phyloP scores from a whole-genome alignment of 2,329 filamentous ascomycete species.

The Myriosclerotinia scirpicola region DNA sequence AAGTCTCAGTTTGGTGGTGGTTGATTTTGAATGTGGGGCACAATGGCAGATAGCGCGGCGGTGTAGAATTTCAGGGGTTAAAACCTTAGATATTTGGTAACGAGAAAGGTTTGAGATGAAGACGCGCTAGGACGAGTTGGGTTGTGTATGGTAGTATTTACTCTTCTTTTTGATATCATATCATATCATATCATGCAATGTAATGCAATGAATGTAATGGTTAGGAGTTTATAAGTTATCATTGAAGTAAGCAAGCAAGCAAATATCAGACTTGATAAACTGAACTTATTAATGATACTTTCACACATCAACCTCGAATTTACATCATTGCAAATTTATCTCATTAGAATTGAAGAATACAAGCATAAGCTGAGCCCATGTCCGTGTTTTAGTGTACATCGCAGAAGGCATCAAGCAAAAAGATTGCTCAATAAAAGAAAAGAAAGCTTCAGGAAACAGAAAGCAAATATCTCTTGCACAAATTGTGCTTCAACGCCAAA shows the following conservation, averaged over 20 bases:
- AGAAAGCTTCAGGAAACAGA: neutral
- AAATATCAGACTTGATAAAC: too few species aligned
- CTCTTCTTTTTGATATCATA: too few species aligned
- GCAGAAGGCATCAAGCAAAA: slow-evolving; percentile 8
- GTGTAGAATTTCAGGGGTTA: slow-evolving; percentile 16
- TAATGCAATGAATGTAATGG: too few species aligned
- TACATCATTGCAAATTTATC: neutral
- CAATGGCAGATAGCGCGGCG: slow-evolving; percentile 17
- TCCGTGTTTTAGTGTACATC: slow-evolving; percentile 19
- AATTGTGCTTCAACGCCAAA: slow-evolving; percentile 18
- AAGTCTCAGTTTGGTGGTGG: neutral
- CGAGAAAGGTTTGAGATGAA: neutral
- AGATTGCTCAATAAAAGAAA: neutral
- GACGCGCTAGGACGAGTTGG: neutral
- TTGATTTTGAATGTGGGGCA: slow-evolving; percentile 19
- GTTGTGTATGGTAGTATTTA: too few species aligned
- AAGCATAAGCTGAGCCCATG: neutral
- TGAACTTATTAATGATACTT: too few species aligned
- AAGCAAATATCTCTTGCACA: slow-evolving; percentile 7
- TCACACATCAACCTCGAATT: too few species aligned
- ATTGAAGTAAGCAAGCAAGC: too few species aligned
- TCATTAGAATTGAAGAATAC: slow-evolving; percentile 18
- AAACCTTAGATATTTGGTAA: neutral
- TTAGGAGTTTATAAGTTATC: too few species aligned
- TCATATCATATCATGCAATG: too few species aligned